Evolutionary conservation across 768 basidiomycete species (phyloP).

Genomic region (Trametes gibbosa): DNA sequence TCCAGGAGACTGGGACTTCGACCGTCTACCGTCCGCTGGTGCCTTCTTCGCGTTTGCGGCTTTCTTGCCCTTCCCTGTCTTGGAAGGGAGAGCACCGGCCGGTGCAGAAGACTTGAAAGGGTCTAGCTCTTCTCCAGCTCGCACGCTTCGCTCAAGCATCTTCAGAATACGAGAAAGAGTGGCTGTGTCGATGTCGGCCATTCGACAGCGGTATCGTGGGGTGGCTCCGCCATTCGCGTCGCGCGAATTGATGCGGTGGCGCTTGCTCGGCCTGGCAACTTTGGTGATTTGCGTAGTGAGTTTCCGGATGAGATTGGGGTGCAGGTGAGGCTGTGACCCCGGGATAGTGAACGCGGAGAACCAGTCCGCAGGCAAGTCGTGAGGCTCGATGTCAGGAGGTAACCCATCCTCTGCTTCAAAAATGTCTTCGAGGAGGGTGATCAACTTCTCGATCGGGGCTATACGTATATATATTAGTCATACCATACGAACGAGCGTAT

Average conservation of each 20-base stretch:
- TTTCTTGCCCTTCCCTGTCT: constrained; percentile 40
- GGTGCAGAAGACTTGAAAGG: constrained; percentile 48
- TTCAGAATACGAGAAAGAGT: constrained; percentile 67
- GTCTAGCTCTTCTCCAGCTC: constrained; percentile 70
- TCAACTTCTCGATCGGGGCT: constrained; percentile 77
- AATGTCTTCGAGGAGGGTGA: constrained; percentile 75
- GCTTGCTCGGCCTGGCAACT: constrained; percentile 64
- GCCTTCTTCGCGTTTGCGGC: constrained; percentile 26
- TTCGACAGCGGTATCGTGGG: constrained; percentile 49
- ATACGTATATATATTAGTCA: background rate
- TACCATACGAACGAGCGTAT: constrained; percentile 2
- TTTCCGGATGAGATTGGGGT: constrained; percentile 58
- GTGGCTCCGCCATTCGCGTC: constrained; percentile 39
- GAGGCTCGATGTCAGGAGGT: constrained; percentile 50
- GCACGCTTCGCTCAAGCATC: constrained; percentile 76
- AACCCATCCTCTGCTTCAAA: constrained; percentile 79
- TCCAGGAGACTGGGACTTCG: constrained; percentile 44
- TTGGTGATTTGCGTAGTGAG: constrained; percentile 67
- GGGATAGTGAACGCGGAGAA: constrained; percentile 65
- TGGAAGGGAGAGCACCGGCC: constrained; percentile 13
- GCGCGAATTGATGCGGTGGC: constrained; percentile 50
- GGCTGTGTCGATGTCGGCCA: constrained; percentile 66
- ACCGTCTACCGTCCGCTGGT: constrained; percentile 35
- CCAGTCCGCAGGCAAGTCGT: constrained; percentile 54
- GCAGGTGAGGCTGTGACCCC: constrained; percentile 57